Conservation (phyloP, 495 filamentous ascomycete species). For the Talaromyces proteolyticus region DNA sequence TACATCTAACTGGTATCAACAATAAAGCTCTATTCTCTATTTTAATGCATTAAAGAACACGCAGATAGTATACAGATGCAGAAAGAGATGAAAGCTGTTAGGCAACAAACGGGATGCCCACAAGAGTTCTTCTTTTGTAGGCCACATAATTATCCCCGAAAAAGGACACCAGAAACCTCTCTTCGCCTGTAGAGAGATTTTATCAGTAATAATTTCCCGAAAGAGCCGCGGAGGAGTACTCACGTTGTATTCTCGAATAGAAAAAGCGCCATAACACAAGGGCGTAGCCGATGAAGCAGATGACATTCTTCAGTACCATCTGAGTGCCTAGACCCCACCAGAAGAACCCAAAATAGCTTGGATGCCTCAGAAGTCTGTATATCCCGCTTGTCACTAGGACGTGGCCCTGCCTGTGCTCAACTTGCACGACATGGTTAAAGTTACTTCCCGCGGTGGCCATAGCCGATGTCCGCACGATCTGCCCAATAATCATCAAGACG, state of each 20-base stretch:
- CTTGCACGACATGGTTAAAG: conserved; percentile 86
- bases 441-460: conserved; percentile 87
- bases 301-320: conserved; percentile 75
- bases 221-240: conserved; percentile 27
- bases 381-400: conserved; percentile 71
- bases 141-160: conserved; percentile 78
- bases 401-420: conserved; percentile 58
- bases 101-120: conserved; percentile 70
- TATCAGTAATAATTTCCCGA: neutral
- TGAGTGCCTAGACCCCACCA: conserved; percentile 98
- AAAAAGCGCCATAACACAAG: conserved; percentile 85
- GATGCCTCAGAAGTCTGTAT: conserved; percentile 65
- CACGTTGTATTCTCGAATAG: conserved; percentile 56
- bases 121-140: conserved; percentile 59
- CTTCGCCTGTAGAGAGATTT: conserved; percentile 53
- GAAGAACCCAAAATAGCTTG: conserved; percentile 95
- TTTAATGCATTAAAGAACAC: too few species aligned
- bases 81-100: conserved; percentile 3
- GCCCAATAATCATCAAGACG: conserved; percentile 60
- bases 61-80: neutral
- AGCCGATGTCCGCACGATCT: conserved; percentile 64
- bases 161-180: conserved; percentile 68
- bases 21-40: too few species aligned
- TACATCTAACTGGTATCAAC: too few species aligned
- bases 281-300: conserved; percentile 70